A percentile compares a stretch with the other conserved stretches of the same genome.
Conservation (phyloP, 345 rosid species). For the Melastoma malabathricum region DNA sequence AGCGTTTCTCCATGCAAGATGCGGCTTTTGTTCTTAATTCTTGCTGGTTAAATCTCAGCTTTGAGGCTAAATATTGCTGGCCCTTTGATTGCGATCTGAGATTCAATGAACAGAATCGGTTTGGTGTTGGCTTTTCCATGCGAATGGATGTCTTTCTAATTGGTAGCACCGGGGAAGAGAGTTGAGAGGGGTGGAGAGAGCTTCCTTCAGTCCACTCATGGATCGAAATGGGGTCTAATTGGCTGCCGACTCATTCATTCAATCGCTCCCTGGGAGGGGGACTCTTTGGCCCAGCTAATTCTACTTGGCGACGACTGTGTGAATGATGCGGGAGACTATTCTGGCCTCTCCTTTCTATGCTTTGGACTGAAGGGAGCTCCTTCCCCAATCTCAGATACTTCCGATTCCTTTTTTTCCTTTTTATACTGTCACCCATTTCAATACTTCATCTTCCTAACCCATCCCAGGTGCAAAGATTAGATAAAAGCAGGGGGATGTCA, state of each 20-base stretch:
- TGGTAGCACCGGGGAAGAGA: no score
- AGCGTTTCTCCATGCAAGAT: neutral
- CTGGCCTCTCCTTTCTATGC: slow-evolving; percentile 56
- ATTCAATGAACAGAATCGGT: no score
- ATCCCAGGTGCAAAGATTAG: no score
- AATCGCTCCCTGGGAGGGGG: no score
- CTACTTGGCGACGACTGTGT: slow-evolving; percentile 62
- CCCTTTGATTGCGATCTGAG: no score
- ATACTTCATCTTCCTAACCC: neutral
- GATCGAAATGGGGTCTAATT: slow-evolving; percentile 44
- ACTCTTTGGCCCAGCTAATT: no score
- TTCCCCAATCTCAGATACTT: slow-evolving; percentile 33
- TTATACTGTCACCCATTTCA: neutral
- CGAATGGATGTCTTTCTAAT: no score
- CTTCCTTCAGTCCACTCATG: slow-evolving; percentile 85
- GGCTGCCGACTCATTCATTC: slow-evolving; percentile 99
- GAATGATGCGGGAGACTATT: slow-evolving; percentile 98
- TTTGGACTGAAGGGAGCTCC: slow-evolving; percentile 99
- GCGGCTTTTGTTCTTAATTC: neutral
- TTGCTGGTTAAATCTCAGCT: no score
- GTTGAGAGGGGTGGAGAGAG: slow-evolving; percentile 47
- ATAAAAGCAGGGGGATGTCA: no score
- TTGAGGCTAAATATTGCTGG: no score
- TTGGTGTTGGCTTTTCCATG: no score
- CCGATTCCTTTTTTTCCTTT: slow-evolving; percentile 2